Conservation (phyloP, 371 early-diverging fungal species). For the Mucor piriformis region DNA sequence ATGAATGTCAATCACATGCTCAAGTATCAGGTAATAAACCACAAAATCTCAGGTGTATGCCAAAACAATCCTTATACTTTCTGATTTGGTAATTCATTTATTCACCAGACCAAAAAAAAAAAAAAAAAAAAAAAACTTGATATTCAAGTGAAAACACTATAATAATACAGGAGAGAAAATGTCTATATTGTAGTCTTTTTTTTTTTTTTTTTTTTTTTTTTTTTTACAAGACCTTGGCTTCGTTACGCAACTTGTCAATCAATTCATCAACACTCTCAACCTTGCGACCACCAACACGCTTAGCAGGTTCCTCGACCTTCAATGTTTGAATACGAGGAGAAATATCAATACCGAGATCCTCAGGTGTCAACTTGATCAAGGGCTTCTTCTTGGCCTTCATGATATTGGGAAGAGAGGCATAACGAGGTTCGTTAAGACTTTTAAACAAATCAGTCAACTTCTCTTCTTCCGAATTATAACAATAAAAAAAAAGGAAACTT, state of each 20-base stretch:
- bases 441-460: neutral
- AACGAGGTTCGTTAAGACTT: conserved; percentile 95
- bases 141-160: too few relatives aligned
- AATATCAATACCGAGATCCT: conserved; percentile 86
- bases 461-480: neutral
- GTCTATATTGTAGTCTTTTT: too few relatives aligned
- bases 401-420: conserved; percentile 92
- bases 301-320: conserved; percentile 92
- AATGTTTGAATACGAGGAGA: conserved; percentile 81
- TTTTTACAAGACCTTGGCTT: conserved; percentile 56
- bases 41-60: too few relatives aligned
- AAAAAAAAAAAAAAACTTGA: too few relatives aligned
- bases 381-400: conserved; percentile 99
- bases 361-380: conserved; percentile 77
- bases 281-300: conserved; percentile 91
- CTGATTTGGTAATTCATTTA: too few relatives aligned
- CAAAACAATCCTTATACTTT: too few relatives aligned
- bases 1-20: too few relatives aligned
- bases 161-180: too few relatives aligned
- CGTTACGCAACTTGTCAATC: conserved; percentile 83
- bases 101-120: too few relatives aligned
- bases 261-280: conserved; percentile 95
- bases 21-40: too few relatives aligned
- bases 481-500: conserved; percentile 14
- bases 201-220: too few relatives aligned